Base-by-base conservation (phyloP, 176 grass and related monocot species). In the Panicum miliaceum region DNA sequence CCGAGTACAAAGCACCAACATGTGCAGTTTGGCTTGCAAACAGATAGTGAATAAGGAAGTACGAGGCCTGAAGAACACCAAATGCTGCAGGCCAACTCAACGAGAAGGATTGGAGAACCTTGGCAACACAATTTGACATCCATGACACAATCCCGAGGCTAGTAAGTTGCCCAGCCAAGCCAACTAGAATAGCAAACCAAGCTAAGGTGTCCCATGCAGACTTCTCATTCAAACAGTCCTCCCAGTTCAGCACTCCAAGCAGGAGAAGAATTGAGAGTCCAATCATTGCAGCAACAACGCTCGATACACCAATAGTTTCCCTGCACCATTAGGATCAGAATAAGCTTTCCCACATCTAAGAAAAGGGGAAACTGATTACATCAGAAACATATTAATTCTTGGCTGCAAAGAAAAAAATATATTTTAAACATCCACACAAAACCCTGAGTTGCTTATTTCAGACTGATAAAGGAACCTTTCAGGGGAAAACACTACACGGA, bases 161-260 rank as follows among this genome's bases (percentile, higher is more conserved):
- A 56, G 91, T 94, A 54, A 96, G 91, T 82, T 96, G 96, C 54
- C 93, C 93, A 5, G 96, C 93, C 91, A 99, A 90, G 88, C 96
- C 96, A 54, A 99, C 96, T 80, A 99, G 86, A 86, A 99, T 90
- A 69, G 96, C 96, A 92, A 99, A 99, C 96, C 93, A 99, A 82
- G 89, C 89, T 71, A 99, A 90, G 42, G 93, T 99, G 87, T 99
- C 96, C 93, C 93, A 96, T 75, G 93, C 96, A 61, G 96, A 96
- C 65, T 96, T 99, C 86, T 99, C 96, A 85, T 85, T 94, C 77
- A 99, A 84, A 68, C 96, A 96, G 51, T 94, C 96, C 53, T 99
- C 96, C 96, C 93, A 99, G 59, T 95, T 86, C 61, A 96, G 80
- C 64, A 99, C 93, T 60, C 96, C 96, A 67, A 96, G 83, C 46